A percentile compares a stretch with the other conserved stretches of the same genome.
phyloP scores from a whole-genome alignment of 163 green algal species.

The Chloromonas sp. region DNA sequence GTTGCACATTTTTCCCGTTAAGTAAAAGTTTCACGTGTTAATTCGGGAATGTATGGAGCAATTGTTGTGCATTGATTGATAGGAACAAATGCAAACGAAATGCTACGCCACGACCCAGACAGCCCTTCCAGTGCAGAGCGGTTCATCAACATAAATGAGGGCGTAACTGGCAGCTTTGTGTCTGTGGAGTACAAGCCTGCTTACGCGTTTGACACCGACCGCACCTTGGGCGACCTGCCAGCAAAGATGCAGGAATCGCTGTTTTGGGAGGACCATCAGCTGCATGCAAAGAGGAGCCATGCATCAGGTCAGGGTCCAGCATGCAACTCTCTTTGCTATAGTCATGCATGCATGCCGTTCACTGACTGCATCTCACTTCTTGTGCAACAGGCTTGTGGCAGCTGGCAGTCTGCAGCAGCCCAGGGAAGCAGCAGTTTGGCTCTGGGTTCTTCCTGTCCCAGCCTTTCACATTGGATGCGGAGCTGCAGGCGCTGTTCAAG shows the following conservation, averaged over 20 bases:
- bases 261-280: constrained; percentile 2
- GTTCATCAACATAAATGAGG: background rate
- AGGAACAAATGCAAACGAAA: background rate
- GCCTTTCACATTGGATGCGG: constrained; percentile 4
- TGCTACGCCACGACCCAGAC: background rate
- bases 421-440: constrained; percentile 2
- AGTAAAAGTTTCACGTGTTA: no score
- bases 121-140: background rate
- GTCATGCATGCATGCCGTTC: background rate
- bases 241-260: constrained; percentile 4
- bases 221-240: background rate
- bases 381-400: constrained; percentile 2
- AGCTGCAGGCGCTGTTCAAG: constrained; percentile 9
- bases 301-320: background rate
- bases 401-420: constrained; percentile 7
- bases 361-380: background rate
- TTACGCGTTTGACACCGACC: constrained; percentile 1
- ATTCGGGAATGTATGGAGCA: no score
- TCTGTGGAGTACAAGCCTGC: constrained; percentile 4
- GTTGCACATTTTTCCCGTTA: no score
- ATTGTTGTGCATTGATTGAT: no score
- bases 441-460: constrained; percentile 11
- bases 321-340: background rate
- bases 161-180: constrained; percentile 1
- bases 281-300: constrained; percentile 1